Percentiles rank a stretch among this genome's conserved stretches.
Evolutionary conservation across 768 basidiomycete species (phyloP).

Genomic region (Lentinula guzmanii): DNA sequence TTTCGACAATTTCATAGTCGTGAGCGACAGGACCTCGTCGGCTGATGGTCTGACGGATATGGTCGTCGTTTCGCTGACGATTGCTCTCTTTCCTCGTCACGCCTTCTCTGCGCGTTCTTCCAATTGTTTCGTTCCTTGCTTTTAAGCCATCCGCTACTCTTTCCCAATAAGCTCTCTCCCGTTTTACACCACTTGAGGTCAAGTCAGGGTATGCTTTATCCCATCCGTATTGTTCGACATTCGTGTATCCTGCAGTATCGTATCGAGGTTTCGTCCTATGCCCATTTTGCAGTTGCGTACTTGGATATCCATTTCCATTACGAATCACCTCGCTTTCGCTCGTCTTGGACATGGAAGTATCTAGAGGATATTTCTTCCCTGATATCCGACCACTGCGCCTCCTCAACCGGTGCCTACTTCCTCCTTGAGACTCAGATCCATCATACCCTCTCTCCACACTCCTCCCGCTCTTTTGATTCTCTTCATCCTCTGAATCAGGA

Average conservation of each 20-base stretch:
- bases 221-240: background rate
- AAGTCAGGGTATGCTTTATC: background rate
- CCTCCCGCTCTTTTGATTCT: background rate
- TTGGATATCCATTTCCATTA: background rate
- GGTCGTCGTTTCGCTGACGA: background rate
- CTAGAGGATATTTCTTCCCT: background rate
- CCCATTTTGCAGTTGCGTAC: background rate
- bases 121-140: background rate
- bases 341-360: background rate
- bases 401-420: background rate
- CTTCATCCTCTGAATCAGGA: background rate
- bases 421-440: background rate
- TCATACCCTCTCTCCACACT: background rate
- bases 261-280: background rate
- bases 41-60: background rate
- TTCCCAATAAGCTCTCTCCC: background rate
- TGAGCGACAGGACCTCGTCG: slow-evolving; percentile 14
- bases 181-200: background rate
- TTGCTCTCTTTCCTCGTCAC: background rate
- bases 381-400: background rate
- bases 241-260: background rate
- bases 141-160: background rate
- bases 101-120: background rate
- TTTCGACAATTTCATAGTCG: slow-evolving; percentile 36
- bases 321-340: background rate